Percentiles rank a stretch among this genome's conserved stretches.
Evolutionary conservation across 257 asterid genomes (phyloP).

Genomic region (Solanum pimpinellifolium): DNA sequence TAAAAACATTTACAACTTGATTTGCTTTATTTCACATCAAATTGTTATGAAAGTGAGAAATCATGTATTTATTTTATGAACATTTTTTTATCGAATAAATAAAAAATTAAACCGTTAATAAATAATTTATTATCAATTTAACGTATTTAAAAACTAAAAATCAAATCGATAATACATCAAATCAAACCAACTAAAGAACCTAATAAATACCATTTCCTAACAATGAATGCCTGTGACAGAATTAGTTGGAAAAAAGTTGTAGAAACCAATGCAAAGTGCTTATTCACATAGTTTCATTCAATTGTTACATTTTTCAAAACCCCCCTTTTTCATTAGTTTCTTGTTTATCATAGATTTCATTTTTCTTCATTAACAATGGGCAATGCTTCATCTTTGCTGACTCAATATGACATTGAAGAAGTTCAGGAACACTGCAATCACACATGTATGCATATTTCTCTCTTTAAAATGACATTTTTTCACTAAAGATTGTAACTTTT

Average conservation of each 20-base stretch:
- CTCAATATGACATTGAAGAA: constrained; percentile 91
- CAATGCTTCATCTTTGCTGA: constrained; percentile 60
- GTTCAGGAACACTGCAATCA: constrained; percentile 72
- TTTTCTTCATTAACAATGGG: constrained; percentile 36
- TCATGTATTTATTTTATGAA: no score
- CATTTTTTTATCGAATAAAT: no score
- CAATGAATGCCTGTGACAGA: not conserved
- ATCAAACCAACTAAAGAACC: no score
- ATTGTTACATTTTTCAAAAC: not conserved
- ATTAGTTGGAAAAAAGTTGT: not conserved
- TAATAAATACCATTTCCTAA: not conserved
- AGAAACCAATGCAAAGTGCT: not conserved
- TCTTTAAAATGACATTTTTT: not conserved
- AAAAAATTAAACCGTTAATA: accelerated
- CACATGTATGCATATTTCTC: constrained; percentile 30
- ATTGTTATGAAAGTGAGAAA: not conserved
- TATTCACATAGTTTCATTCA: not conserved
- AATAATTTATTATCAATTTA: no score
- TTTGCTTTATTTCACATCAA: not conserved
- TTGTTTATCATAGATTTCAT: not conserved
- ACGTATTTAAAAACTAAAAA: no score
- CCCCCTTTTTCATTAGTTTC: not conserved
- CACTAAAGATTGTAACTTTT: not conserved
- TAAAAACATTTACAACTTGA: no score
- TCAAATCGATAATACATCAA: accelerated